Conservation (phyloP, 1,139 yeast genomes). For the Taphrina deformans region DNA sequence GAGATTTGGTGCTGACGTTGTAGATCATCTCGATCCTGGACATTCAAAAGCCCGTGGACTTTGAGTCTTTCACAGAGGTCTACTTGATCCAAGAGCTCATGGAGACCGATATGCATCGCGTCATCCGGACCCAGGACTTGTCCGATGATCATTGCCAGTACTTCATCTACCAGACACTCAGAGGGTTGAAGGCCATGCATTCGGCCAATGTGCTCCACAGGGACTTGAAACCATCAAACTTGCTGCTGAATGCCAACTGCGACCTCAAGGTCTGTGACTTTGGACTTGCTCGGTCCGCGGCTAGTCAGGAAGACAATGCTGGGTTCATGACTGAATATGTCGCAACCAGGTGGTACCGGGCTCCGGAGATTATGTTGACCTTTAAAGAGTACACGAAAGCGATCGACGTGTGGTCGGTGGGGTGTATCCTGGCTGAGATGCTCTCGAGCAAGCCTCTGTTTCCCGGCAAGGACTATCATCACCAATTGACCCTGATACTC, state of each 20-base stretch:
- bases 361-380: slow-evolving; percentile 95
- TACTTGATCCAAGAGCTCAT: slow-evolving; percentile 90
- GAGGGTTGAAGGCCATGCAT: slow-evolving; percentile 89
- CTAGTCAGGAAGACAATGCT: slow-evolving; percentile 58
- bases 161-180: slow-evolving; percentile 82
- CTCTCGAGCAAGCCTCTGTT: slow-evolving; percentile 80
- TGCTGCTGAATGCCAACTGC: slow-evolving; percentile 84
- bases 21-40: slow-evolving; percentile 79
- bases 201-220: slow-evolving; percentile 89
- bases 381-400: slow-evolving; percentile 92
- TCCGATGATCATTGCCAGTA: slow-evolving; percentile 93
- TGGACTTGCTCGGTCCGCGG: slow-evolving; percentile 75
- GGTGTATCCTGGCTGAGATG: slow-evolving; percentile 94
- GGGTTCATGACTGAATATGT: slow-evolving; percentile 93
- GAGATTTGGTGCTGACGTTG: not conserved
- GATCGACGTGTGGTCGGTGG: slow-evolving; percentile 95
- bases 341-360: slow-evolving; percentile 96
- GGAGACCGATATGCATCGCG: slow-evolving; percentile 94
- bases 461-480: slow-evolving; percentile 92
- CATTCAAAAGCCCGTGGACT: slow-evolving; percentile 79
- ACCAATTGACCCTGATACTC: slow-evolving; percentile 81
- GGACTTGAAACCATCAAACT: slow-evolving; percentile 87
- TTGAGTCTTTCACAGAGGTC: slow-evolving; percentile 77
- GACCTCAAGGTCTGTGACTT: slow-evolving; percentile 93
- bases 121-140: slow-evolving; percentile 78